Evolutionary conservation across 1,284 basidiomycete species (phyloP).

Genomic region (Rhodotorula sp.): DNA sequence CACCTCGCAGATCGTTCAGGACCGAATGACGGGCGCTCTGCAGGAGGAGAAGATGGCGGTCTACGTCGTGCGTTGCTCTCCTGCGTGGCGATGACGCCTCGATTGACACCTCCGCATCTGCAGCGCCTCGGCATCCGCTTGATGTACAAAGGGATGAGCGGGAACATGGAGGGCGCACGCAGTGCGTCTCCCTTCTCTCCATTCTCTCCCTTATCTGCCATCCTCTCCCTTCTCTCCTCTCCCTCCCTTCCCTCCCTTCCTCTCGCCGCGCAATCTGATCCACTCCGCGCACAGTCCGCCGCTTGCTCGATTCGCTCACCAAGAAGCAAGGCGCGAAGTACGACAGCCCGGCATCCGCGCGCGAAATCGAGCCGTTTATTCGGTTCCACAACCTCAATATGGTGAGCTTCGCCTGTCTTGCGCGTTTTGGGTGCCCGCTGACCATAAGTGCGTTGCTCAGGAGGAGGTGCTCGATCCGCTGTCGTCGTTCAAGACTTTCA

Average conservation of each 20-base stretch:
- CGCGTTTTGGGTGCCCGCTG: background rate
- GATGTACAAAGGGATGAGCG: conserved; percentile 54
- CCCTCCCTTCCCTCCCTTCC: conserved; percentile 18
- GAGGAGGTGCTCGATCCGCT: conserved; percentile 24
- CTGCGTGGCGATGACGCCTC: background rate
- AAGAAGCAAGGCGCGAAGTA: conserved; percentile 95
- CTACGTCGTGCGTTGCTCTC: conserved; percentile 61
- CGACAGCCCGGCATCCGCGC: conserved; percentile 77
- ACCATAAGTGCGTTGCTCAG: background rate
- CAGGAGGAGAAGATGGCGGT: conserved; percentile 98
- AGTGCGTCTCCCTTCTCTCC: conserved; percentile 50
- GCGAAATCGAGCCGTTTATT: conserved; percentile 84
- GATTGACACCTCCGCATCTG: background rate
- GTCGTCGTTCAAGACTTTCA: conserved; percentile 67
- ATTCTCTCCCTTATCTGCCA: too few species aligned
- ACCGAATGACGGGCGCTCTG: conserved; percentile 82
- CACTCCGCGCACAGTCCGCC: conserved; percentile 54
- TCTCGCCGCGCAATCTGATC: background rate
- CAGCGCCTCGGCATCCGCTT: conserved; percentile 46
- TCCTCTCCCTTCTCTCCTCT: too few species aligned
- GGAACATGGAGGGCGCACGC: conserved; percentile 85
- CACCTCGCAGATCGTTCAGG: conserved; percentile 67
- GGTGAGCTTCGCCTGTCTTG: background rate
- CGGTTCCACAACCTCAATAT: conserved; percentile 84
- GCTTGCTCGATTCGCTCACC: conserved; percentile 81